Base-by-base conservation (phyloP, 768 basidiomycete species). In the Termitomyces titanicus region DNA sequence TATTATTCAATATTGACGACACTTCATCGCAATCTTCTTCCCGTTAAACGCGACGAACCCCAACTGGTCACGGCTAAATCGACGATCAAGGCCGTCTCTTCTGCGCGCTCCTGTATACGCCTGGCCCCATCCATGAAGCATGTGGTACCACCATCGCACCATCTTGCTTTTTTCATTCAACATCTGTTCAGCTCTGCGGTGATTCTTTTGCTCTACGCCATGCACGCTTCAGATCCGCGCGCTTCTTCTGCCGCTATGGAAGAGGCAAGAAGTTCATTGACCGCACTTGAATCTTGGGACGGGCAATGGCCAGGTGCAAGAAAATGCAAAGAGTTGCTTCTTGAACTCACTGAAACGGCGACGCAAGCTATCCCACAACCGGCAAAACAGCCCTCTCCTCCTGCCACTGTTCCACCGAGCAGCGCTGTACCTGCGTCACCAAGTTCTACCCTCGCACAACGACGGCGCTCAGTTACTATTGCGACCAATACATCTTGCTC, bases 1-100 rank as follows among this genome's bases (percentile, higher is more conserved):
- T 94, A 93, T 65, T 94, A 94, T 69, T 92, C 90, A 15, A 79
- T 94, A 40, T 74, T 92, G 63, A 92, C 89, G 4, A 92, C 92
- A 5, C 82, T 94, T 46, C 92, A 94, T 65, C 90, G 92, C 46
- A 93, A 93, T 68, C 85, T 93, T 62, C 75, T 94, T 8, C 92
- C 92, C 10, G 84, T 92, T 47, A 86, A 81, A 66, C 83, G 79
- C 31, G 92, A 89, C 59, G 83, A 86, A 63, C 76, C 81, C 56
- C 83, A 86, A 63, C 77, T 81, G 10, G 74, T 85, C 20, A 80
- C 81, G 27, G 82, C 88, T 6, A 84, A 83, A 58, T 93, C 92
- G 18, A 86, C 86, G 2, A 76, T 79, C 22, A 92, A 89, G 66
- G 92, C 92, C 2, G 86, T 93, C 44, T 82, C 86, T 24, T 89